phyloP scores from a whole-genome alignment of 1,284 basidiomycete genomes.

The Pseudomicrostroma phylloplanum region DNA sequence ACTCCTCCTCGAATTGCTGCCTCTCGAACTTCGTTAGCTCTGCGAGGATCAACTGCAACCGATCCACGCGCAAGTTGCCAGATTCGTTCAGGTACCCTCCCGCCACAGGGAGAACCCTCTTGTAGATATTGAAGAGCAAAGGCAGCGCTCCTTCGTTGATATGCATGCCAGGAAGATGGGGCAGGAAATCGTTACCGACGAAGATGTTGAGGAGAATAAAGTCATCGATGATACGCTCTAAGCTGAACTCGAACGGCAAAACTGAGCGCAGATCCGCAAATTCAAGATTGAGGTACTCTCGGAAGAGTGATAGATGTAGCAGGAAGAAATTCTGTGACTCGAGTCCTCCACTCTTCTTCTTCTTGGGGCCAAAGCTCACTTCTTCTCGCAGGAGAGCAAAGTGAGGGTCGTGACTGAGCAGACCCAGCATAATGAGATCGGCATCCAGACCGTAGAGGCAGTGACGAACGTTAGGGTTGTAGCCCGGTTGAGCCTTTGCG shows the following conservation, averaged over 20 bases:
- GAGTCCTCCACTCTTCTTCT: conserved; percentile 58
- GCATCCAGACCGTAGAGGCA: conserved; percentile 98
- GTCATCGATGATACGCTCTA: conserved; percentile 94
- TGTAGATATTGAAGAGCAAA: conserved; percentile 87
- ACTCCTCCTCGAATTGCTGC: conserved; percentile 84
- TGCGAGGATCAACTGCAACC: conserved; percentile 79
- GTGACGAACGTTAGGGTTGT: conserved; percentile 87
- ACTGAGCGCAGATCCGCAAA: conserved; percentile 58
- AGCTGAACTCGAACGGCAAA: conserved; percentile 63
- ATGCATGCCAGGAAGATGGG: conserved; percentile 90
- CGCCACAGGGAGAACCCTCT: conserved; percentile 74
- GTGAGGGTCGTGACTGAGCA: conserved; percentile 96
- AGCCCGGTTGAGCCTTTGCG: conserved; percentile 86
- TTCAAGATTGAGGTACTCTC: conserved; percentile 94
- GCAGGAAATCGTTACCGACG: conserved; percentile 94
- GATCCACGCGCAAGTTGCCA: conserved; percentile 71
- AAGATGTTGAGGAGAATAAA: conserved; percentile 94
- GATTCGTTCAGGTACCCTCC: conserved; percentile 91
- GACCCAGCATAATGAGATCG: conserved; percentile 94
- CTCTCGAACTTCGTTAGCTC: conserved; percentile 81
- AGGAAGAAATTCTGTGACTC: conserved; percentile 90
- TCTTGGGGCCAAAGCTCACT: conserved; percentile 86
- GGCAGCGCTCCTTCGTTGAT: conserved; percentile 96
- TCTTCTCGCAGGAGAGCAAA: conserved; percentile 96
- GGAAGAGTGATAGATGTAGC: conserved; percentile 84